Evolutionary conservation across 2,329 filamentous ascomycete species (phyloP).

Genomic region (Monilinia polystroma): DNA sequence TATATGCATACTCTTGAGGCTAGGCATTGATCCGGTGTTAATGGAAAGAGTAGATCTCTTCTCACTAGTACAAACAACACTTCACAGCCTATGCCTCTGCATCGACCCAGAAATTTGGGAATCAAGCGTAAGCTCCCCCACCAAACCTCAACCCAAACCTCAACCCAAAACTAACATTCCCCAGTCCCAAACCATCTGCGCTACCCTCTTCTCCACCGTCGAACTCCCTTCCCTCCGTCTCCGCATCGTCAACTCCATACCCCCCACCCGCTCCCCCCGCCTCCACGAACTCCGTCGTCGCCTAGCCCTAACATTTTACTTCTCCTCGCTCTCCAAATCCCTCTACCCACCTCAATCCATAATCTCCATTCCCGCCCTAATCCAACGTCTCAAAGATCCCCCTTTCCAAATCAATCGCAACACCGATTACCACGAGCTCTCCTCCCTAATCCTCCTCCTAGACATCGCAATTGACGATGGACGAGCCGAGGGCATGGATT

Average conservation of each 20-base stretch:
- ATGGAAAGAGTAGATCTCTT: constrained; percentile 47
- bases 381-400: constrained; percentile 47
- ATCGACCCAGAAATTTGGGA: constrained; percentile 44
- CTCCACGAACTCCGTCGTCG: constrained; percentile 63
- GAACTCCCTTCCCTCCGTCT: constrained; percentile 53
- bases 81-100: constrained; percentile 47
- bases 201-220: constrained; percentile 49
- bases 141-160: neutral
- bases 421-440: constrained; percentile 69
- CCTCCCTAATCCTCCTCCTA: constrained; percentile 64
- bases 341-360: constrained; percentile 45
- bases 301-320: constrained; percentile 64
- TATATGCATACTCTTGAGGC: constrained; percentile 51
- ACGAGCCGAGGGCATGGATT: constrained; percentile 36
- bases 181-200: constrained; percentile 52
- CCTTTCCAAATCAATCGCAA: constrained; percentile 53
- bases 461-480: constrained; percentile 74
- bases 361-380: constrained; percentile 45
- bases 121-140: constrained; percentile 40
- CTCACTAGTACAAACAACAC: constrained; percentile 44
- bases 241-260: constrained; percentile 59
- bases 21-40: constrained; percentile 55
- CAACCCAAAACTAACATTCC: constrained; percentile 23
- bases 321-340: constrained; percentile 49
- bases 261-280: constrained; percentile 47